Conservation (phyloP, 2,329 filamentous ascomycete species). For the Alternaria hordeiaustralica region DNA sequence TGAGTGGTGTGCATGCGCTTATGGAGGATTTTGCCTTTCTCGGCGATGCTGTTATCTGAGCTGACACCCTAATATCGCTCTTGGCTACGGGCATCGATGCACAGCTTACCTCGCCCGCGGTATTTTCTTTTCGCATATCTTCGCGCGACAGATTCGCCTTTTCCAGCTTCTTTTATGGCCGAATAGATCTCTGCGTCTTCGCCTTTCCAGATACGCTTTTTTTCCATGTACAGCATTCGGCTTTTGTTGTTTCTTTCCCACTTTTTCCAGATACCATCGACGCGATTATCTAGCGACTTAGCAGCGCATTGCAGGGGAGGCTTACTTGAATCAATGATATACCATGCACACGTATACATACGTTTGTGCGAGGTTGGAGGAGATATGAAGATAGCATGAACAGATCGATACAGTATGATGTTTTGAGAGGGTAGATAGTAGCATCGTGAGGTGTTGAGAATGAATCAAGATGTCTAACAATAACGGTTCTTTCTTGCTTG, state of each 20-base stretch:
- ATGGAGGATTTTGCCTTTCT: slow-evolving; percentile 46
- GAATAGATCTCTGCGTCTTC: neutral
- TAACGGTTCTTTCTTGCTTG: neutral
- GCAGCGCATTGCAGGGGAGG: neutral
- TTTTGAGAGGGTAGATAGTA: neutral
- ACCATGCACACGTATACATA: neutral
- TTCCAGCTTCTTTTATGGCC: neutral
- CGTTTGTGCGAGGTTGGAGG: neutral
- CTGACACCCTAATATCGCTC: neutral
- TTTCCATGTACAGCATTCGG: slow-evolving; percentile 2
- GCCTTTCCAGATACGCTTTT: neutral
- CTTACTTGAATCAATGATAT: neutral
- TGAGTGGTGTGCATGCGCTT: slow-evolving; percentile 32
- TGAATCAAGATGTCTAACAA: neutral
- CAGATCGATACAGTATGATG: neutral
- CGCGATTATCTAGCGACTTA: neutral
- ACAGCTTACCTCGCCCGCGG: neutral
- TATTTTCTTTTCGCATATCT: neutral
- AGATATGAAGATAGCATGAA: neutral
- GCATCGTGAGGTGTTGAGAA: neutral
- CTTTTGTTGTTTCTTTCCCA: neutral
- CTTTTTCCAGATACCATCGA: neutral
- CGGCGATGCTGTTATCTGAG: slow-evolving; percentile 38
- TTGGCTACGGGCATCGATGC: neutral
- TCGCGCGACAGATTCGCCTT: neutral